Evolutionary conservation across 1,284 basidiomycete genomes (phyloP).

Genomic region (Malassezia restricta): DNA sequence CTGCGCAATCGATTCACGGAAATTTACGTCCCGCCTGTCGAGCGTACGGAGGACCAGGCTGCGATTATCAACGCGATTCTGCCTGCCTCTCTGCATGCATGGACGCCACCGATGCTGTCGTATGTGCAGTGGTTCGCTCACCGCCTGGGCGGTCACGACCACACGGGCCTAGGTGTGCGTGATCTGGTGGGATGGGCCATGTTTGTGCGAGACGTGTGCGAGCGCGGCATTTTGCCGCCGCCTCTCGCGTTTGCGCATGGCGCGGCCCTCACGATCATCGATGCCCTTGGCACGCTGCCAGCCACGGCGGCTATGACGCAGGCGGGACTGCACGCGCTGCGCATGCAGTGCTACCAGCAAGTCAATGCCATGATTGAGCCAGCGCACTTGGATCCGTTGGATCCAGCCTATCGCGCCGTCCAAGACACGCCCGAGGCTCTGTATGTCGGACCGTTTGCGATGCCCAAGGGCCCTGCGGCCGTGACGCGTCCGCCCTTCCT

Average conservation of each 20-base stretch:
- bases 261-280: slow-evolving; percentile 47
- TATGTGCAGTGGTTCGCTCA: slow-evolving; percentile 70
- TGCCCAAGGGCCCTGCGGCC: slow-evolving; percentile 53
- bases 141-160: slow-evolving; percentile 55
- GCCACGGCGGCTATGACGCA: slow-evolving; percentile 48
- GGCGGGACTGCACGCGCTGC: slow-evolving; percentile 59
- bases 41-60: slow-evolving; percentile 62
- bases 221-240: slow-evolving; percentile 17
- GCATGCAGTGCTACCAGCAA: slow-evolving; percentile 46
- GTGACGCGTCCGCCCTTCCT: slow-evolving; percentile 14
- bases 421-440: slow-evolving; percentile 47
- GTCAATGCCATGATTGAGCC: slow-evolving; percentile 47
- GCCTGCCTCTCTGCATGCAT: slow-evolving; percentile 52
- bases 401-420: slow-evolving; percentile 49
- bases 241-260: slow-evolving; percentile 47
- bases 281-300: slow-evolving; percentile 46
- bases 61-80: slow-evolving; percentile 69
- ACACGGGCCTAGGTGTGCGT: slow-evolving; percentile 54
- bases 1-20: slow-evolving; percentile 96
- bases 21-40: slow-evolving; percentile 90
- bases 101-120: slow-evolving; percentile 60
- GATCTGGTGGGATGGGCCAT: slow-evolving; percentile 87
- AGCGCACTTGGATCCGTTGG: slow-evolving; percentile 16
- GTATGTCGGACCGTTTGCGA: slow-evolving; percentile 64
- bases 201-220: slow-evolving; percentile 63